These are phyloP conservation scores for Eimeria tenella DNA, from an alignment of 169 alveolate genomes.

Conservation along the genomic window DNA sequence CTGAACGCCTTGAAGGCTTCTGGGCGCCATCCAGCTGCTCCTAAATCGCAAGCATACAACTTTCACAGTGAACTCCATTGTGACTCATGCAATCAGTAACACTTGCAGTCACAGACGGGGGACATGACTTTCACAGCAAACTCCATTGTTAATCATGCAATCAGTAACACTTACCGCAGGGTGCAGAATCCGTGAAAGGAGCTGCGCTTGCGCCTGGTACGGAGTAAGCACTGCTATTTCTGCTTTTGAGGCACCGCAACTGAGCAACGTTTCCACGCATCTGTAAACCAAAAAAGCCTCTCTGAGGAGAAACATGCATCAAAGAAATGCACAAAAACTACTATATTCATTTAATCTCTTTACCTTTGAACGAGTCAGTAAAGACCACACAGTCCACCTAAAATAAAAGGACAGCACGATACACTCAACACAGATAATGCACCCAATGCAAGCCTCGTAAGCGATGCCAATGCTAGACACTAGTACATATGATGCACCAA, in stretches of 20 bases:
- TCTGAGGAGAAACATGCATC: neutral
- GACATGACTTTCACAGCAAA: neutral
- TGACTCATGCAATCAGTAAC: neutral
- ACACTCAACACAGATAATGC: no score
- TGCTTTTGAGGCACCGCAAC: conserved; percentile 26
- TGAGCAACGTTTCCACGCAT: conserved; percentile 45
- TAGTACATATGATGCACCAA: no score
- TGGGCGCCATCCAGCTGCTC: neutral
- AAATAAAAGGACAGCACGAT: no score
- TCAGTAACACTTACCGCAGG: conserved; percentile 25
- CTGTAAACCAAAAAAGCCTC: conserved; percentile 71
- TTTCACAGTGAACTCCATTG: no score
- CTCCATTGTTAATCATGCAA: neutral
- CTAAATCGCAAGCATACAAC: conserved; percentile 7
- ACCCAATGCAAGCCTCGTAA: no score
- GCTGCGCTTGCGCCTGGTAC: conserved; percentile 70
- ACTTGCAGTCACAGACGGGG: neutral
- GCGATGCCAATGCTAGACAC: no score
- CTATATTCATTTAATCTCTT: no score
- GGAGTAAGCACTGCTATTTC: conserved; percentile 67
- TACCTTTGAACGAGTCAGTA: no score
- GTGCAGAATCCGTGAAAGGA: conserved; percentile 59
- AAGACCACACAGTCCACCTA: no score
- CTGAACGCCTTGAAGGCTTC: conserved; percentile 21
- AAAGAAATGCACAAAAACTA: no score